Evolutionary conservation across 1,284 basidiomycete species (phyloP), one percentile per base, ranked within the genome.

Genomic region (Ceratobasidium sp.): DNA sequence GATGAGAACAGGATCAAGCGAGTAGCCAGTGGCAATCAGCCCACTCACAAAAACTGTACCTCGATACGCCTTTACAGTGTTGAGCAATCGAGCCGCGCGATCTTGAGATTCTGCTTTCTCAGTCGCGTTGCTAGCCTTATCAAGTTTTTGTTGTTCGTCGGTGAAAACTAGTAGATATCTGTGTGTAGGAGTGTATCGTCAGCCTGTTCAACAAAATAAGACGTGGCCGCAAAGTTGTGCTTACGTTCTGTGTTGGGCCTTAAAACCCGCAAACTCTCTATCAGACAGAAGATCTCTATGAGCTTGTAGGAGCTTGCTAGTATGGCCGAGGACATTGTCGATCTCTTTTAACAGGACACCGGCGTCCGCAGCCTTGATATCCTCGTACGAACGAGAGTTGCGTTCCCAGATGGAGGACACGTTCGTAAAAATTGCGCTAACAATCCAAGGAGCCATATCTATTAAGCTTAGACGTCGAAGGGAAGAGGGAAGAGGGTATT

Each of bases 91-190:
- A 46, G 44, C 13, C 13, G 44, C 44, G 44, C 44, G 44, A 13
- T 5, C 44, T 6, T 42, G 42, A 66, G 17, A 28, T 20, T 26
- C 64, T 66, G 15, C 17, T 66, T 40, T 13, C 13, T 44, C 26
- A 23, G 44, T 13, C 44, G 5, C 44, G 13, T 5, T 46, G 44
- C 44, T 46, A 46, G 44, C n/a, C 20, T 28, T 7, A 4, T 40
- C 15, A 46, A 20, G 10, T 23, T 66, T 20, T 46, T 44, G 38
- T 23, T 4, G 5, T 10, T 66, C 64, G 40, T 66, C 44, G 26
- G 64, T 66, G 38, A 66, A 42, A 12, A n/a, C 15, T 40, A 28
- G 46, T 17, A 17, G 64, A n/a, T 66, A 66, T 20, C 64, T 66
- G 44, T 13, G 17, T 26, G n/a, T 7, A 26, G 6, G 26, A 7